Conservation (phyloP, 108 stramenopile species). For the Fragilariopsis cylindrus region DNA sequence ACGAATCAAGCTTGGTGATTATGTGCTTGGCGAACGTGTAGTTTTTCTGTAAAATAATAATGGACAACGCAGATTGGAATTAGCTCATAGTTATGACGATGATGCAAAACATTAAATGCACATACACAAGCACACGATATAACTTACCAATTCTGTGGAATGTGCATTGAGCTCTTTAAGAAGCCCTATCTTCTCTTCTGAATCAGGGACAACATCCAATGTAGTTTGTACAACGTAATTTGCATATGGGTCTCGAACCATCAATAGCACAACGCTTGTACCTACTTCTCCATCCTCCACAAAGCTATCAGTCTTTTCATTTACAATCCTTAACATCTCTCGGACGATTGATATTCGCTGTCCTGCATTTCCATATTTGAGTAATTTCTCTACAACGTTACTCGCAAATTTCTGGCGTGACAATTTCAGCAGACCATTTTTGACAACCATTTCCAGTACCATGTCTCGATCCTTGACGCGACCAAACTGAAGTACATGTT, state of each 20-base stretch:
- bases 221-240: conserved; percentile 94
- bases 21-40: conserved; percentile 90
- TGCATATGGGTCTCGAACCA: conserved; percentile 96
- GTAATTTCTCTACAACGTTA: conserved; percentile 96
- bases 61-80: neutral
- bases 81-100: too few species aligned
- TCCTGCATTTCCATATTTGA: conserved; percentile 87
- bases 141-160: conserved; percentile 75
- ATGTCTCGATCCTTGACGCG: conserved; percentile 78
- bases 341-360: conserved; percentile 78
- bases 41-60: conserved; percentile 51
- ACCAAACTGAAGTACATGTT: conserved; percentile 90
- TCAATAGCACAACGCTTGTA: conserved; percentile 84
- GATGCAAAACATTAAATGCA: neutral
- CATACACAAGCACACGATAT: neutral
- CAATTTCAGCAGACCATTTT: conserved; percentile 79
- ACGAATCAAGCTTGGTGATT: conserved; percentile 64
- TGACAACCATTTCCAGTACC: conserved; percentile 72
- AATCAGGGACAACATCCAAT: conserved; percentile 80
- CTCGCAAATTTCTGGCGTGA: conserved; percentile 98
- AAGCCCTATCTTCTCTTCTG: conserved; percentile 63
- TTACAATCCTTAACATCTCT: conserved; percentile 79
- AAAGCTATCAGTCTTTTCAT: conserved; percentile 35
- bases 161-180: conserved; percentile 72
- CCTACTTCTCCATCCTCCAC: conserved; percentile 41